Base-by-base conservation (phyloP, 2,329 filamentous ascomycete genomes). In the Claviceps digitariae region DNA sequence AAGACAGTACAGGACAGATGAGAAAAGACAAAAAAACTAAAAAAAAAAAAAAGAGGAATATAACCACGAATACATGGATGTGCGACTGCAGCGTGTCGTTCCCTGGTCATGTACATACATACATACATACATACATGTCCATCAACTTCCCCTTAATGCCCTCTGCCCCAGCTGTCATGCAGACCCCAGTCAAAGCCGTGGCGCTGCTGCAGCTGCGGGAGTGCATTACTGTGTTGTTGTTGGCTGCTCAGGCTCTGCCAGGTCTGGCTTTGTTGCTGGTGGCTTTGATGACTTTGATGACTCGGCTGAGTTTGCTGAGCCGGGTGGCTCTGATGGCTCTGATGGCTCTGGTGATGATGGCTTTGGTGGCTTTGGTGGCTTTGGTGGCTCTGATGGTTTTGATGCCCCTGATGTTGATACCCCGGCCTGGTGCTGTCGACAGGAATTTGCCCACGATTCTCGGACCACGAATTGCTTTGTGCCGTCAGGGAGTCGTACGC, bases 141-240 rank as follows among this genome's bases (percentile, higher is more conserved):
- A 7, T 38, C 13, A 17, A n/a, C n/a, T n/a, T 38, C 34, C 15
- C 31, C 12, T 27, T 50, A 52, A 34, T 55, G 46, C 10, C 51
- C 29, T 13, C 48, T 31, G 12, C 46, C 50, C 56, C 51, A 55
- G 17, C 48, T 44, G 23, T 53, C 51, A 6, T 48, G 50, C 52
- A 56, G 44, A 4, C 49, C 55, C 56, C 54, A 56, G 20, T 41
- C 50, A 23, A 47, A 56, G 6, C 34, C 46, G 34, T 54, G 52
- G 4, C 45, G 38, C 20, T 51, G 47, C 23, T 50, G 43, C 12
- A 25, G 23, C 34, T 52, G 54, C 17, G 20, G 12, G 12, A 25
- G 41, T 5, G 41, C 9, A 15, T 21, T 44, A 10, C 41, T 10
- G 21, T 25, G 41, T 2, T 25, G 41, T 2, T 25, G 41, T 2